Conservation (phyloP, 306 rosid genomes). For the Malus orientalis region DNA sequence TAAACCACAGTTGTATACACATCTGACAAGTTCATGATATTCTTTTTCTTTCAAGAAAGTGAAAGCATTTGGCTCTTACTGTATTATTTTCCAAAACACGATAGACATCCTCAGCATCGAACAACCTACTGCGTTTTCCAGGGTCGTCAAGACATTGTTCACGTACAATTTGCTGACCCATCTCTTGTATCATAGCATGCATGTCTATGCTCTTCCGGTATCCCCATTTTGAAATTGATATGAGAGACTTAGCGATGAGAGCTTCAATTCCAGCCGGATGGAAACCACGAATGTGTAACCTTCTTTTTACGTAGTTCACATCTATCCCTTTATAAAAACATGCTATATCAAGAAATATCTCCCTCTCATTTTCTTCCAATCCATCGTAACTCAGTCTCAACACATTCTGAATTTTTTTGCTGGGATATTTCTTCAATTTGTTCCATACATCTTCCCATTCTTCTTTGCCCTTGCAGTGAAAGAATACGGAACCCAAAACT, state of each 20-base stretch:
- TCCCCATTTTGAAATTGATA: not conserved
- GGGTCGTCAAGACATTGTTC: not conserved
- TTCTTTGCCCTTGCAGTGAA: not conserved
- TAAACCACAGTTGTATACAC: too few species aligned
- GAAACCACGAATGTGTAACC: not conserved
- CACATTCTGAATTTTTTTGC: rapidly evolving
- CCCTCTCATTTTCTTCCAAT: not conserved
- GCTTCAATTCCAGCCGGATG: not conserved
- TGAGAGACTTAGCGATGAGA: not conserved
- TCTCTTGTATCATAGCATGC: not conserved
- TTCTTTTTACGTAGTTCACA: rapidly evolving
- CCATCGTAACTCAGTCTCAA: not conserved
- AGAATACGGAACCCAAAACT: not conserved
- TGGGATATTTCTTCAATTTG: not conserved
- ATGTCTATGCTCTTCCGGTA: too few species aligned
- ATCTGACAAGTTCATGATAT: too few species aligned
- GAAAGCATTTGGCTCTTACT: not conserved
- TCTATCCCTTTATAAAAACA: rapidly evolving
- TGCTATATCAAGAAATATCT: too few species aligned
- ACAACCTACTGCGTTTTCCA: not conserved
- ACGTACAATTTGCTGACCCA: not conserved
- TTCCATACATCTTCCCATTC: not conserved
- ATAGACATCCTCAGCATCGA: rapidly evolving
- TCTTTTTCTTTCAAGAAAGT: not conserved
- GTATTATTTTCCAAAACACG: not conserved